Percentiles rank a stretch among this genome's conserved stretches.
These are phyloP conservation scores for Sordariomycetes sp. DNA, from an alignment of 2,329 filamentous ascomycete species.

Conservation along the genomic window DNA sequence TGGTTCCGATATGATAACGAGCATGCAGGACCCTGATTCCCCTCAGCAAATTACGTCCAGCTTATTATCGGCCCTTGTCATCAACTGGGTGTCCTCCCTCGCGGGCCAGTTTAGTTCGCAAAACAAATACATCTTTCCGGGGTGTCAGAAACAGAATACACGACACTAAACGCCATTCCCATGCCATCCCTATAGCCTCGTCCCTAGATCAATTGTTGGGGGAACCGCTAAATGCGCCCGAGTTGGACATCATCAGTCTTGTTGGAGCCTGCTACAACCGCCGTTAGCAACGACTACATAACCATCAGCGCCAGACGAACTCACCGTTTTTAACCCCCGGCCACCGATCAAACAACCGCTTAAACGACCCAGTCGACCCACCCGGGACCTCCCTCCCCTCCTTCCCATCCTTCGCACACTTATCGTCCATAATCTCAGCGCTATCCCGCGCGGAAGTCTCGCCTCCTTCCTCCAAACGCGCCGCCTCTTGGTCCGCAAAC, in stretches of 20 bases:
- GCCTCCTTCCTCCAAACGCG: not conserved
- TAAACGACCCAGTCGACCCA: not conserved
- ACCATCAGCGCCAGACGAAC: not conserved
- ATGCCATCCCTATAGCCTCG: not conserved
- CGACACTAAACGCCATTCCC: not conserved
- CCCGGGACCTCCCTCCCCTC: not conserved
- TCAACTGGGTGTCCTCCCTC: not conserved
- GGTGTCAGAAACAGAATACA: not conserved
- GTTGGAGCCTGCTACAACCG: not conserved
- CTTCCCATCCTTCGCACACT: not conserved
- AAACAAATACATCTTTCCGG: not conserved
- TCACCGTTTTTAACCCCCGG: not conserved
- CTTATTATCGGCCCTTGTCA: not conserved
- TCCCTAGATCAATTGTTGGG: not conserved
- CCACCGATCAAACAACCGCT: slow-evolving; percentile 1
- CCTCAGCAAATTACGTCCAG: not conserved
- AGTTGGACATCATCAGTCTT: not conserved
- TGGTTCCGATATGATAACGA: not conserved
- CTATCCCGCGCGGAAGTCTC: not conserved
- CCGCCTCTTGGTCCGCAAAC: slow-evolving; percentile 5
- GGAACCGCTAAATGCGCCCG: not conserved
- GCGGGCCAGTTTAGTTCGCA: not conserved
- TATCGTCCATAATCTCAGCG: not conserved
- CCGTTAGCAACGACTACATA: not conserved
- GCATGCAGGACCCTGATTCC: not conserved